Conservation (phyloP, 176 grass and related monocot species). For the Eragrostis curvula region DNA sequence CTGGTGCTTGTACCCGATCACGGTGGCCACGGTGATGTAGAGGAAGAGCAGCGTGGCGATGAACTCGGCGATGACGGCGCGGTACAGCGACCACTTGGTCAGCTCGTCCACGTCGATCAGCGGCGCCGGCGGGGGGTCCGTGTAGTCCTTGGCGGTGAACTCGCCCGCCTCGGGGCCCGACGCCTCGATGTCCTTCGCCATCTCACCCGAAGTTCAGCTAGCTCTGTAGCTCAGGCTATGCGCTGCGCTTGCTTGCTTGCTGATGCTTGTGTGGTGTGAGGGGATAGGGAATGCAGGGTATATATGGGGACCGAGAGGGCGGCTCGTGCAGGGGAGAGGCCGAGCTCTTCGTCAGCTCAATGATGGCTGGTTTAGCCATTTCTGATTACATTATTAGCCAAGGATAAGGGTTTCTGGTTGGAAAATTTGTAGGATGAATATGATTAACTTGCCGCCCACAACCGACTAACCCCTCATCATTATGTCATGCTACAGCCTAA, state of each 20-base stretch:
- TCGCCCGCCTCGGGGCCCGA: conserved; percentile 40
- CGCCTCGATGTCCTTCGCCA: conserved; percentile 86
- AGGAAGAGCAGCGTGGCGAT: conserved; percentile 87
- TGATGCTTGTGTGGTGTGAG: conserved; percentile 45
- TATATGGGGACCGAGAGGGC: conserved; percentile 48
- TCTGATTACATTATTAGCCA: conserved; percentile 32
- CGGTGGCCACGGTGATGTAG: conserved; percentile 80
- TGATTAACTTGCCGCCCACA: conserved; percentile 67
- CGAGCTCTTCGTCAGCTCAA: conserved; percentile 29
- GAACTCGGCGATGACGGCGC: conserved; percentile 84
- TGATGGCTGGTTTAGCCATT: conserved; percentile 26
- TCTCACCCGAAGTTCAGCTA: too few species aligned
- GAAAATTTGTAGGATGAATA: conserved; percentile 27
- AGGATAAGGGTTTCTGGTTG: conserved; percentile 37
- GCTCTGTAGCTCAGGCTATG: neutral
- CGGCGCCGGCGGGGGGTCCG: conserved; percentile 69
- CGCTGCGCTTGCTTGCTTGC: conserved; percentile 1
- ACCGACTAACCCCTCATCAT: conserved; percentile 68
- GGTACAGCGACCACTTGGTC: conserved; percentile 75
- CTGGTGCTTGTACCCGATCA: conserved; percentile 90
- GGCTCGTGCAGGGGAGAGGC: conserved; percentile 21
- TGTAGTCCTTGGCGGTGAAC: conserved; percentile 79
- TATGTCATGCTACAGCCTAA: conserved; percentile 38
- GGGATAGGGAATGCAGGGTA: conserved; percentile 34
- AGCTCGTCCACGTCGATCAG: conserved; percentile 67